Evolutionary conservation across 177 flowering plant genomes (phyloP), one percentile per base, ranked within the genome.

Genomic region (Tripterygium wilfordii): DNA sequence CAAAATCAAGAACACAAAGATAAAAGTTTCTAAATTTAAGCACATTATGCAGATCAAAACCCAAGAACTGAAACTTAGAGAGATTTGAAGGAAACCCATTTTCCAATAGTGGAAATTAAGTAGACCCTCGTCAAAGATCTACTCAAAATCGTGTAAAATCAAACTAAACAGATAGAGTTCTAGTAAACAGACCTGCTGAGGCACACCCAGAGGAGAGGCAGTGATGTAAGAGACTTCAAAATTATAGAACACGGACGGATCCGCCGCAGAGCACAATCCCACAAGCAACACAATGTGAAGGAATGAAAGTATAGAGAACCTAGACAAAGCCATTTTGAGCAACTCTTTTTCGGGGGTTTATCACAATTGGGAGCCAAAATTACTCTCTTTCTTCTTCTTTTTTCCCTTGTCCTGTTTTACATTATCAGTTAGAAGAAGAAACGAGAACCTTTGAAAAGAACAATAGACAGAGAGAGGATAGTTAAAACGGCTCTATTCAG

Each of bases 201-300:
- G 72, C n/a, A 82, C 85, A 26, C 96, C 96, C 36, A 88, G 72
- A 40, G 96, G 96, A 60, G 90, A 72, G 53, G 86, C 88, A 21
- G 86, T 82, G 52, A 82, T 85, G 80, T 82, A 82, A 48, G 94
- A 71, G 54, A 85, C 76, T 48, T 60, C 77, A 66, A 83, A 88
- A 8, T 80, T 55, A 32, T 40, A 82, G 68, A 4, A 43, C 25
- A 62, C 68, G 42, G 44, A 64, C 3, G 85, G 82, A 69, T 84
- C 92, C 16, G 2, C 75, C 51, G 83, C 89, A 9, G 35, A 74
- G 53, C 58, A 68, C 27, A 47, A 51, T 67, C 60, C 53, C 24
- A 57, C 13, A 26, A 77, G 60, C 30, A 75, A 43, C 49, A 48
- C 50, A 71, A 79, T 57, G 75, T 56, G 56, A 67, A 68, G 22